A percentile compares a stretch with the other conserved stretches of the same genome.
Evolutionary conservation across 1,284 basidiomycete genomes (phyloP).

Genomic region (Leccinum griseonigrum): DNA sequence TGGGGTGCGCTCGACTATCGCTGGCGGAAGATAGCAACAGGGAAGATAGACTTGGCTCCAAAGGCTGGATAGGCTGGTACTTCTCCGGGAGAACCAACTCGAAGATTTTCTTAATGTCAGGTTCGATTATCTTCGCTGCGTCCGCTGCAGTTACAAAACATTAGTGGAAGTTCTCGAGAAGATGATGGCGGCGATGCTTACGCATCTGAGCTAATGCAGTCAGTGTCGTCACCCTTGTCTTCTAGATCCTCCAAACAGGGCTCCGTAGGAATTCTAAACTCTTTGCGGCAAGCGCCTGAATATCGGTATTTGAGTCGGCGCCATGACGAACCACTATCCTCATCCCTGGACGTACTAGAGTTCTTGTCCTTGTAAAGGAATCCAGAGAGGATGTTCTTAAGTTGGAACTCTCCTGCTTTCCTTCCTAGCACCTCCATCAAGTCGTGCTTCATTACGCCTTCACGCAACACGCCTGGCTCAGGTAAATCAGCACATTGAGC

Average conservation of each 20-base stretch:
- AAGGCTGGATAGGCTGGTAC: constrained; percentile 5
- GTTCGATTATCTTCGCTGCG: constrained; percentile 9
- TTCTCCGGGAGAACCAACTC: constrained; percentile 16
- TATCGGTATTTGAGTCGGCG: constrained; percentile 7
- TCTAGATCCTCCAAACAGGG: constrained; percentile 18
- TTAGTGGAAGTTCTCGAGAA: not conserved
- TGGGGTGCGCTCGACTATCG: not conserved
- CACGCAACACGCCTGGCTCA: constrained; percentile 15
- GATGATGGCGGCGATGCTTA: not conserved
- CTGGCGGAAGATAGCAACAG: not conserved
- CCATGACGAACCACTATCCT: not conserved
- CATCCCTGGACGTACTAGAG: constrained; percentile 9
- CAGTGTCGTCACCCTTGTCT: constrained; percentile 23
- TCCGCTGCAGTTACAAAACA: constrained; percentile 7
- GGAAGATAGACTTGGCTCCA: not conserved
- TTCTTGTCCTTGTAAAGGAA: constrained; percentile 22
- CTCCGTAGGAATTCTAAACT: constrained; percentile 11
- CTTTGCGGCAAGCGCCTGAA: constrained; percentile 6
- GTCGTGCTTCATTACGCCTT: constrained; percentile 5
- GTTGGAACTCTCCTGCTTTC: constrained; percentile 13
- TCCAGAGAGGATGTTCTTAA: constrained; percentile 21
- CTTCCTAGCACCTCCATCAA: constrained; percentile 16
- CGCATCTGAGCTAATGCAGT: constrained; percentile 22
- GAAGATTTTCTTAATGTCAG: constrained; percentile 12
- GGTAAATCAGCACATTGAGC: not conserved